Evolutionary conservation across 2,329 filamentous ascomycete species (phyloP).

Genomic region (Fusarium nurragi): DNA sequence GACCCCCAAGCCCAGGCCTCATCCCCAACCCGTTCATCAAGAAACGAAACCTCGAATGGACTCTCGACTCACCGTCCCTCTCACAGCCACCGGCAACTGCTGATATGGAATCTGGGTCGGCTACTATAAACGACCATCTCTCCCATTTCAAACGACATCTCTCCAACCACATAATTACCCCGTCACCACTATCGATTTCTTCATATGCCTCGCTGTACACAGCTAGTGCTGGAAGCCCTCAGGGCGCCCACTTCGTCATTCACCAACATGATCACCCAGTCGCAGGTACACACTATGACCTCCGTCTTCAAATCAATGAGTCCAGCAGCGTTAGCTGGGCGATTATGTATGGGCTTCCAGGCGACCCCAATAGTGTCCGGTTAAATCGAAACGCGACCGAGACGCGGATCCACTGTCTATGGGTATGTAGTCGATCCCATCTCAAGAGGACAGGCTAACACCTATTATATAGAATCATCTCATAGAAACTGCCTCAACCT

Average conservation of each 20-base stretch:
- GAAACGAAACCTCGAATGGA: conserved; percentile 58
- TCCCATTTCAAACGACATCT: conserved; percentile 52
- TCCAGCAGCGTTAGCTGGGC: conserved; percentile 73
- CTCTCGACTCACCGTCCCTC: conserved; percentile 40
- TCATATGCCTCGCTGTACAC: conserved; percentile 52
- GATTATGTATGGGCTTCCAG: conserved; percentile 70
- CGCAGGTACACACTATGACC: conserved; percentile 74
- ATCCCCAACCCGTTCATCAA: conserved; percentile 60
- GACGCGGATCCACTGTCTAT: conserved; percentile 68
- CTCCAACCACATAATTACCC: conserved; percentile 37
- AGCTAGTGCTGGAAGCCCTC: conserved; percentile 42
- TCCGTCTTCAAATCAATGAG: conserved; percentile 74
- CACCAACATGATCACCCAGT: conserved; percentile 79
- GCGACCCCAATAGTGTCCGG: conserved; percentile 64
- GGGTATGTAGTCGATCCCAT: conserved; percentile 52
- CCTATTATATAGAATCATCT: conserved; percentile 62
- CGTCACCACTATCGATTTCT: conserved; percentile 49
- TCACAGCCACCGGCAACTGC: conserved; percentile 41
- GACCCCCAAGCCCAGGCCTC: conserved; percentile 47
- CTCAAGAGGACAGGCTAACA: background rate
- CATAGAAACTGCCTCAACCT: conserved; percentile 64
- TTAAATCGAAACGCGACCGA: conserved; percentile 69
- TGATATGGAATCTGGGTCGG: conserved; percentile 53
- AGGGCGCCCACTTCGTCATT: conserved; percentile 70
- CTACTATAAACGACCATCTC: conserved; percentile 52